Evolutionary conservation across 495 filamentous ascomycete species (phyloP), one percentile per base, ranked within the genome.

Genomic region (Penicillium canescens): DNA sequence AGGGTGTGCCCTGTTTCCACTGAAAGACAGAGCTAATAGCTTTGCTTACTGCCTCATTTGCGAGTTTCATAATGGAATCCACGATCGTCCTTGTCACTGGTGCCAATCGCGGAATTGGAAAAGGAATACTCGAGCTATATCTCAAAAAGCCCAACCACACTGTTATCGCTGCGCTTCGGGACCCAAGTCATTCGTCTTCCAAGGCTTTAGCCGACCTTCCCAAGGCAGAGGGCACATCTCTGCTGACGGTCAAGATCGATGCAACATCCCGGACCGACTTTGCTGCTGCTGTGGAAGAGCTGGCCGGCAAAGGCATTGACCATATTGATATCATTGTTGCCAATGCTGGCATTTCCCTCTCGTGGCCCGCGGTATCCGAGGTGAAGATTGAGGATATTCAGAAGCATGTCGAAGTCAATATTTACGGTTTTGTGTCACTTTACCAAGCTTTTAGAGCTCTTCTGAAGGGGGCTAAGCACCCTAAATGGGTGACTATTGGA

Each of bases 51-150:
- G 18, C 18, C 18, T 18, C 18, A 18, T 18, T 18, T 18, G 18
- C 18, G 18, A 18, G 18, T 18, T 18, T 18, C 18, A 18, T 18
- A 18, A 62, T 58, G 55, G 4, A 52, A 21, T 46, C 14, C 76
- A 66, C 48, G 0, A 49, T 61, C 24, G 55, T 67, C 34, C 57
- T 67, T n/a, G 54, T 67, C 13, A 67, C 61, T 55, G 51, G 63
- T 28, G 61, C 70, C 13, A 82, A 78, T 59, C 75, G 74, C 14
- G 79, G 80, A 33, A 73, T 84, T 54, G 81, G 81, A 44, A 66
- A 65, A 39, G 71, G 69, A 16, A 51, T 84, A 3, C 28, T 69
- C 18, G 49, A 63, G 26, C 35, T 54, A 14, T 76, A 76, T 61
- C 65, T 79, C 56, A 11, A 54, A 28, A 73, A 69, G 14, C 71